Evolutionary conservation across 2,329 filamentous ascomycete species (phyloP), one percentile per base, ranked within the genome.

Genomic region (Xylariomycetidae sp.): DNA sequence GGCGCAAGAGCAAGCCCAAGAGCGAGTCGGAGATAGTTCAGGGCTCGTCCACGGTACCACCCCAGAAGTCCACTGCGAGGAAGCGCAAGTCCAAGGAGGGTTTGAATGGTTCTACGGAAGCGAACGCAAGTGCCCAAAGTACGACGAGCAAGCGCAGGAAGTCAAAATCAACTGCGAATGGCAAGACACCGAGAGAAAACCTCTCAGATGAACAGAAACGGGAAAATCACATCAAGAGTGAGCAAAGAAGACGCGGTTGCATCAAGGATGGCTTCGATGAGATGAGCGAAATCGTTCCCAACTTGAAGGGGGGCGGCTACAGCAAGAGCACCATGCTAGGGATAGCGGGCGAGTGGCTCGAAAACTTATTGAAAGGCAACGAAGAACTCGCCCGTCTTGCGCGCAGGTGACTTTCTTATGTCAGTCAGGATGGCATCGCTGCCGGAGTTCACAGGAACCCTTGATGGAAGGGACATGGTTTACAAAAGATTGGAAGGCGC

Each of bases 121-220:
- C 49, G 51, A 58, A 53, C 49, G 57, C 53, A 8, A 57, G 56
- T 16, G 54, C 49, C 32, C 57, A 53, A 40, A 62, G 61, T 24
- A 35, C 44, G 2, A 31, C 53, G 2, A 57, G 58, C 10, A 73
- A 73, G 48, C 62, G 72, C 30, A 65, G 71, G 22, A 76, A 74
- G 48, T 74, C 72, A 2, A 56, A 72, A 47, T 72, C 72, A 1
- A 56, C 52, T 6, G 44, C 43, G n/a, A 61, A 52, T 24, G 56
- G 46, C 8, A 79, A 78, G 48, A 37, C 62, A 2, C 53, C 67
- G 3, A 63, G 82, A 17, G 81, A 80, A 50, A 94, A 95, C 47
- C 86, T 94, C 44, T 71, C 80, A 32, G 92, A 86, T 32, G 87
- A 93, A 54, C 85, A 94, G 61, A 93, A 92, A 59, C 74, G 88